Evolutionary conservation across 345 rosid genomes (phyloP).

Genomic region (Aquilaria yunnanensis): DNA sequence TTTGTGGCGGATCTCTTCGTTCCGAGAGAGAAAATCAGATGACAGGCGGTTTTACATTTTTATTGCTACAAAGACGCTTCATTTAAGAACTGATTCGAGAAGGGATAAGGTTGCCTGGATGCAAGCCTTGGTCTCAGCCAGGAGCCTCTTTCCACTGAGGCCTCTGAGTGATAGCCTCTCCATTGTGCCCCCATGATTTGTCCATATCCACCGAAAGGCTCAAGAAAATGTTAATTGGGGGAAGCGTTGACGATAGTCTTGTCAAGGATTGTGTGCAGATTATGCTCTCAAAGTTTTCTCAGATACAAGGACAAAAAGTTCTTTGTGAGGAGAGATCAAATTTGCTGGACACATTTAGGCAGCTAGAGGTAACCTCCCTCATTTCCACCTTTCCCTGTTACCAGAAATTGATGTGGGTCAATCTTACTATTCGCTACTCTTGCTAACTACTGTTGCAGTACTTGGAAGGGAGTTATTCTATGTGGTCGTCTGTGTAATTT

Average conservation of each 20-base stretch:
- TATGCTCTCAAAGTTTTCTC: slow-evolving; percentile 71
- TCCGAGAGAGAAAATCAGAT: slow-evolving; percentile 92
- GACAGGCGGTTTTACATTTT: slow-evolving; percentile 79
- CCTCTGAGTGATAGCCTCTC: slow-evolving; percentile 52
- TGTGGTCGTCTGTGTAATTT: no score
- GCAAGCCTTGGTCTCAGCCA: slow-evolving; percentile 66
- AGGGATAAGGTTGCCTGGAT: slow-evolving; percentile 78
- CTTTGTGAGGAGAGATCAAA: slow-evolving; percentile 60
- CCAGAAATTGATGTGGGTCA: no score
- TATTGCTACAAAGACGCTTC: slow-evolving; percentile 90
- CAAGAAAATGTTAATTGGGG: slow-evolving; percentile 48
- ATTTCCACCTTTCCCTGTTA: no score
- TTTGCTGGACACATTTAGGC: slow-evolving; percentile 68
- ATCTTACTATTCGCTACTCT: no score
- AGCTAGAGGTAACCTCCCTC: slow-evolving; percentile 53
- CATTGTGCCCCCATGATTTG: slow-evolving; percentile 40
- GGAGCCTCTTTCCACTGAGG: slow-evolving; percentile 48
- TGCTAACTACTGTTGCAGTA: no score
- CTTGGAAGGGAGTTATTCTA: no score
- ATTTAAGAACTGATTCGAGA: slow-evolving; percentile 68
- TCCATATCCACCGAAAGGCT: slow-evolving; percentile 66
- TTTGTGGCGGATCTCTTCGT: slow-evolving; percentile 68
- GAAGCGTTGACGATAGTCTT: slow-evolving; percentile 49
- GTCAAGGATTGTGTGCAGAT: slow-evolving; percentile 81
- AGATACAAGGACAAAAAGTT: slow-evolving; percentile 55